Conservation (phyloP, 2,329 filamentous ascomycete genomes). For the Stagonosporopsis tanaceti region DNA sequence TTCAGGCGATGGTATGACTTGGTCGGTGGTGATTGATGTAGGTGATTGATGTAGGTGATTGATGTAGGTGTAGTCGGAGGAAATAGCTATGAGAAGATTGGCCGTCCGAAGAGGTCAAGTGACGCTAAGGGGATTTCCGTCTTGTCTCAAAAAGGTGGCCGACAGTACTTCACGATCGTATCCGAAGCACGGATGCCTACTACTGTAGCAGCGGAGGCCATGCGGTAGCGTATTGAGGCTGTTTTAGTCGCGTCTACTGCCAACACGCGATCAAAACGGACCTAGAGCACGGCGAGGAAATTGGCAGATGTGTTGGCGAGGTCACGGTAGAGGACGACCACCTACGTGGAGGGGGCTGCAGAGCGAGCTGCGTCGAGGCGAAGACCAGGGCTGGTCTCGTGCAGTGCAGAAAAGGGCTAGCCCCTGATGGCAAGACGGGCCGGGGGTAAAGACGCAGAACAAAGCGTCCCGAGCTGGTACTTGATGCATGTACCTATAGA, state of each 20-base stretch:
- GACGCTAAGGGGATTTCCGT: constrained; percentile 38
- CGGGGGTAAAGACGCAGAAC: constrained; percentile 25
- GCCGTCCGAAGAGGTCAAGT: constrained; percentile 36
- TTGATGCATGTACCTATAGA: constrained; percentile 10
- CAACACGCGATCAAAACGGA: constrained; percentile 22
- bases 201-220: constrained; percentile 30
- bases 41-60: constrained; percentile 20
- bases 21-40: constrained; percentile 20
- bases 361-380: constrained; percentile 26
- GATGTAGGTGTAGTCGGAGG: constrained; percentile 19
- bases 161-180: constrained; percentile 31
- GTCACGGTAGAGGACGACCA: constrained; percentile 27
- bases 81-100: constrained; percentile 7
- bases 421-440: constrained; percentile 35
- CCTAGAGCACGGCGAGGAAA: constrained; percentile 23
- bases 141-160: constrained; percentile 31
- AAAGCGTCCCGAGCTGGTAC: constrained; percentile 6
- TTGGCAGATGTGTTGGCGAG: constrained; percentile 29
- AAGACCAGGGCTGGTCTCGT: constrained; percentile 43
- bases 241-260: constrained; percentile 27
- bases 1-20: constrained; percentile 17
- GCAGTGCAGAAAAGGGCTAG: constrained; percentile 41
- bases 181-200: constrained; percentile 32
- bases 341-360: constrained; percentile 35
- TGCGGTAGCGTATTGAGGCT: constrained; percentile 30